Evolutionary conservation across 75 land plant species (phyloP).

Genomic region (Isoetes taiwanensis): DNA sequence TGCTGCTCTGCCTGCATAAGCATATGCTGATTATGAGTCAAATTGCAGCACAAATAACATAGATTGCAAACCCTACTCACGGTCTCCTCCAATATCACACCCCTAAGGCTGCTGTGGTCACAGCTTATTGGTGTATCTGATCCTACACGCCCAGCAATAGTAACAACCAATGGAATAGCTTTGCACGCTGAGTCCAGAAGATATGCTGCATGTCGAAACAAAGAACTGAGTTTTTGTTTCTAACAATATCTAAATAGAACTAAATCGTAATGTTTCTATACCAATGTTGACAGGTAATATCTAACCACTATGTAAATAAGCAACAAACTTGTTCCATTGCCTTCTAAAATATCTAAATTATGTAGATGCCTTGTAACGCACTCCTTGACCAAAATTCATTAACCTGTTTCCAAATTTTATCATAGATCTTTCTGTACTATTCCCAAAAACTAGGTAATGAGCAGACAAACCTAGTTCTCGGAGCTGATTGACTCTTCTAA

Average conservation of each 20-base stretch:
- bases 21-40: background rate
- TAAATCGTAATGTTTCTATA: too few species aligned
- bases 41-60: background rate
- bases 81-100: slow-evolving; percentile 93
- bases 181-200: slow-evolving; percentile 69
- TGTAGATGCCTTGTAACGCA: background rate
- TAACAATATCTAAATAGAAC: too few species aligned
- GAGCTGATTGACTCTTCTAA: slow-evolving; percentile 62
- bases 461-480: slow-evolving; percentile 70
- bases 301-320: too few species aligned
- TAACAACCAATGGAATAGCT: slow-evolving; percentile 71
- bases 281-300: too few species aligned
- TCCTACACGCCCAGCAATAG: slow-evolving; percentile 85
- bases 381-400: background rate
- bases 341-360: too few species aligned
- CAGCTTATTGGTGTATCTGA: slow-evolving; percentile 87
- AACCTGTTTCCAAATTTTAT: background rate
- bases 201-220: slow-evolving; percentile 30
- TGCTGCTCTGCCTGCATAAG: slow-evolving; percentile 72
- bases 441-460: background rate
- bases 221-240: too few species aligned
- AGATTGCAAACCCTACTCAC: slow-evolving; percentile 21
- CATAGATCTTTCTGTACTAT: background rate
- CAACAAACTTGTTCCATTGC: too few species aligned
- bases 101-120: slow-evolving; percentile 75